Evolutionary conservation across 139 green algal genomes (phyloP), one percentile per base, ranked within the genome.

Genomic region (Volvox africanus): DNA sequence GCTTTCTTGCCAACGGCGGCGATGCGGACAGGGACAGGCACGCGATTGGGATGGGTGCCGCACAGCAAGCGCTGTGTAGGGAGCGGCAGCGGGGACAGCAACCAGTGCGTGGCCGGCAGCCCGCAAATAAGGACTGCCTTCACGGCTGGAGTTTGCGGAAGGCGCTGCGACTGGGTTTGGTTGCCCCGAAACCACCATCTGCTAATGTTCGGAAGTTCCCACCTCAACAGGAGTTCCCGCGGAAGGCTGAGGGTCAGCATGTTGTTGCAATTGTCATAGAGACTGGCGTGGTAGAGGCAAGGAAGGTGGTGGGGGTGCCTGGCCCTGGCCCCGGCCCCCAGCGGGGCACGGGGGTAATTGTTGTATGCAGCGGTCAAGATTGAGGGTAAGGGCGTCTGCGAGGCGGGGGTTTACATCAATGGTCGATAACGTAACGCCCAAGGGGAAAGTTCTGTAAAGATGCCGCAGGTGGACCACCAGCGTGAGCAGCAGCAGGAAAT

Each of bases 341-440:
- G 13, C 77, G 77, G 1, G 1, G 79, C 11, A 11, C 18, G 14
- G 17, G n/a, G 55, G 1, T 92, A 82, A 17, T 68, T 94, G 16
- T 79, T 87, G n/a, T 89, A 82, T 55, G 86, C 87, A 22, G 26
- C 21, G 22, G 80, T 94, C 2, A 44, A 36, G 22, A 80, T 94
- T 6, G n/a, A 82, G 28, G 92, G 86, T 20, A 88, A 61, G 32
- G 92, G 92, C 18, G 61, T 67, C 32, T 94, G 92, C 44, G 21
- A 80, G 86, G 61, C 88, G 3, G 92, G 92, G 3, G 92, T 89
- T 20, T 37, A 93, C 50, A 30, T 94, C 33, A 86, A 26, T 12
- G 50, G 37, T 1, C 44, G 44, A 55, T 55, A 84, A 1, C 2
- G 3, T 80, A 33, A 5, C 44, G 44, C 44, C 9, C 44, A 55